phyloP scores from a whole-genome alignment of 2,329 filamentous ascomycete species.

The Venturia effusa region DNA sequence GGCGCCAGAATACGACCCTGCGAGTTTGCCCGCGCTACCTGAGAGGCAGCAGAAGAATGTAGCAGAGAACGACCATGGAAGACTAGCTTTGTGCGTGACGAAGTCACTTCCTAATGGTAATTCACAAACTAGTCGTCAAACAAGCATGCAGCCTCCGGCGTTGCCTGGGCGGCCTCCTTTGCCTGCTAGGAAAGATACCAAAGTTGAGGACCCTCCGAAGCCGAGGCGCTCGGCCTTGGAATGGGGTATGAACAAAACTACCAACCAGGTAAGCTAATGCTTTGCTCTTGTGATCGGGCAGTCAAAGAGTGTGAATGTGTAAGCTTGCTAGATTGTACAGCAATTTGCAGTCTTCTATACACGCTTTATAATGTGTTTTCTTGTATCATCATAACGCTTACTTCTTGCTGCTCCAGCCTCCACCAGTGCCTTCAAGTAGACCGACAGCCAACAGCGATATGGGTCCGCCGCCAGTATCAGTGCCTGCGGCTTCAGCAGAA shows the following conservation, averaged over 20 bases:
- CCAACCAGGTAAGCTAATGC: constrained; percentile 10
- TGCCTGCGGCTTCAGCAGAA: neutral
- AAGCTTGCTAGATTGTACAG: neutral
- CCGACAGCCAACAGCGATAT: constrained; percentile 9
- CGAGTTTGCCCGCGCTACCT: constrained; percentile 43
- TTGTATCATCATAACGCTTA: neutral
- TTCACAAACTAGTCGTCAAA: constrained; percentile 11
- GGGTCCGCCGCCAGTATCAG: neutral
- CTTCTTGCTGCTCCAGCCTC: constrained; percentile 14
- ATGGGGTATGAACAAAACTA: constrained; percentile 32
- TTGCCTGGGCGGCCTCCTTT: constrained; percentile 21
- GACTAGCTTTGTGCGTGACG: constrained; percentile 26
- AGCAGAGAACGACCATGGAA: constrained; percentile 29
- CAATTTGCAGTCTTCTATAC: neutral
- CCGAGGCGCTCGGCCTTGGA: constrained; percentile 36
- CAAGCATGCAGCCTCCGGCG: constrained; percentile 13
- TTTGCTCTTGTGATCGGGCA: neutral
- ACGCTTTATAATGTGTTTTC: neutral
- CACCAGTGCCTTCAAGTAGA: constrained; percentile 13
- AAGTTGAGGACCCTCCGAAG: constrained; percentile 14
- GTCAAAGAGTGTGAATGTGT: neutral
- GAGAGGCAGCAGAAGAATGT: constrained; percentile 33
- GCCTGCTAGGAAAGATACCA: constrained; percentile 17
- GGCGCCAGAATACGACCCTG: constrained; percentile 47
- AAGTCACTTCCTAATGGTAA: constrained; percentile 20